Evolutionary conservation across 192 early-diverging fungal species (phyloP).

Genomic region (Backusella morwellensis): DNA sequence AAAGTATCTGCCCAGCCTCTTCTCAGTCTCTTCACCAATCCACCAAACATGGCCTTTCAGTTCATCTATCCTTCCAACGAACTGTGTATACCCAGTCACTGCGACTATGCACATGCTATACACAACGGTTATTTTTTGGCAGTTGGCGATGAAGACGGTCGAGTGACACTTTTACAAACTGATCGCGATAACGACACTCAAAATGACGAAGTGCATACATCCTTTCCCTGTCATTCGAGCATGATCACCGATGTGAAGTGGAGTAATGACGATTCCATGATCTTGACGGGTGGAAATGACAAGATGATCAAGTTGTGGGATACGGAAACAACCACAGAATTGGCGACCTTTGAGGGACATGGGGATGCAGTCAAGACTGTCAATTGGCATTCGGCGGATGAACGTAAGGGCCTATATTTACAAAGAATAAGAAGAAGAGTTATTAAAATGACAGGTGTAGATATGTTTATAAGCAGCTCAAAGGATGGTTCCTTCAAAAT

Average conservation of each 20-base stretch:
- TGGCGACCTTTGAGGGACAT: conserved; percentile 65
- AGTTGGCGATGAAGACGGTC: conserved; percentile 67
- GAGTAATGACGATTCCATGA: conserved; percentile 69
- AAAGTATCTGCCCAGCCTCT: not conserved
- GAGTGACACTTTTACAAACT: conserved; percentile 59
- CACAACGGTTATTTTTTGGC: conserved; percentile 60
- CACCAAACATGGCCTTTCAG: not conserved
- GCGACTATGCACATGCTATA: conserved; percentile 28
- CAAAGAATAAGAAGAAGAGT: not conserved
- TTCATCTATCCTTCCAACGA: conserved; percentile 4
- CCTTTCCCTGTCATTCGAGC: conserved; percentile 70
- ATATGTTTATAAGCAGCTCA: conserved; percentile 19
- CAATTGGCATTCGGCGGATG: conserved; percentile 54
- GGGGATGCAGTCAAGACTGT: conserved; percentile 68
- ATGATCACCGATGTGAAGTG: conserved; percentile 83
- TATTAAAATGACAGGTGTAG: conserved; percentile 8
- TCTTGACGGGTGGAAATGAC: conserved; percentile 75
- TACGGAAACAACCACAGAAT: conserved; percentile 53
- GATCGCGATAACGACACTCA: conserved; percentile 36
- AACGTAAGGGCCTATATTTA: conserved; percentile 45
- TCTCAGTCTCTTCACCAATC: not conserved
- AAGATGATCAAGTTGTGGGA: conserved; percentile 74
- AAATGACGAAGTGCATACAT: conserved; percentile 8
- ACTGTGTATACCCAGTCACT: conserved; percentile 1
- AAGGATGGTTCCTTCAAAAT: conserved; percentile 25